Base-by-base conservation (phyloP, 352 stramenopile genomes). In the Globisporangium cystogenes region DNA sequence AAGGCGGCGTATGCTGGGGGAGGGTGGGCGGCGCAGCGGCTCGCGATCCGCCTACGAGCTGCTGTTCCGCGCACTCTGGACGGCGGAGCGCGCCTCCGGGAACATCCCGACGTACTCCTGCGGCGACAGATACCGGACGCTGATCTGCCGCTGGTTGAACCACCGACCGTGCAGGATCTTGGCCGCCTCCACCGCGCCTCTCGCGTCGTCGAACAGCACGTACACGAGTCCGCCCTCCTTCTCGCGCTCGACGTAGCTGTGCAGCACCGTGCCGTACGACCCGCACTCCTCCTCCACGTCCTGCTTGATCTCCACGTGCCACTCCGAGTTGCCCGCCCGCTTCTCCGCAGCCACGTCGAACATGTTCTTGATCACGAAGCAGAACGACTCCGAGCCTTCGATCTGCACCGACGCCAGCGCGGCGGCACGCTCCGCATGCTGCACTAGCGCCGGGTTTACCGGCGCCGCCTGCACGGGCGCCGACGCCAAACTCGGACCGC, bases 331-430 rank as follows among this genome's bases (percentile, higher is more conserved):
- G 18, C 78, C 81, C 41, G 74, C 74, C 36, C 73, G 74, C 47
- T 79, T 81, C 60, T 96, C 86, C 51, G 73, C 69, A 27, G 75
- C 62, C 33, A 89, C 78, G 64, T 96, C 84, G 54, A 96, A 97
- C 89, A 97, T 96, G 76, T 97, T 97, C 64, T 90, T 92, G 45
- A 97, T 80, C 51, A 96, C 81, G 55, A 97, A 89, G 69, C 87
- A 96, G 61, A 93, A 92, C 18, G 77, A 92, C 42, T 86, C 70
- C 39, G 54, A 76, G 48, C 84, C 83, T 72, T 90, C 72, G 54
- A 91, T 82, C 36, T 86, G 68, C 29, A 64, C 63, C 24, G 80
- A 81, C 8, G 85, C 77, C 49, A 89, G 54, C 18, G 77, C 71
- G 12, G 78, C 66, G 6, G 77, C 78, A 18, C 82, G 70, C 37